These are phyloP conservation scores for Aureoboletus auriporus DNA, from an alignment of 768 basidiomycete genomes.

Conservation along the genomic window DNA sequence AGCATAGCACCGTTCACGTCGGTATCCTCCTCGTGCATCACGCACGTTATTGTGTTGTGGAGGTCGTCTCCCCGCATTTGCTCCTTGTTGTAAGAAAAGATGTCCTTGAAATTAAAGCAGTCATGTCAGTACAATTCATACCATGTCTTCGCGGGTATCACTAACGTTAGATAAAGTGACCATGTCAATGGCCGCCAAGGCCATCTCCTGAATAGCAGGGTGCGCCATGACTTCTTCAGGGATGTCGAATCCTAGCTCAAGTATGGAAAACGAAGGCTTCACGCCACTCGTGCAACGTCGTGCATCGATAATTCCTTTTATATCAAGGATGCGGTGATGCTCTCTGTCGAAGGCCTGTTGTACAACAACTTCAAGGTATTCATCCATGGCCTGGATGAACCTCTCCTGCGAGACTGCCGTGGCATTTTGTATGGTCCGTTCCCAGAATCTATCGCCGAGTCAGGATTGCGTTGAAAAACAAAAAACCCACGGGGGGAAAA, in stretches of 20 bases:
- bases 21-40: slow-evolving; percentile 39
- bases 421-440: slow-evolving; percentile 1
- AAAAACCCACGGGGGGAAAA: too few species aligned
- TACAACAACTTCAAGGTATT: slow-evolving; percentile 36
- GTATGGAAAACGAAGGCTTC: slow-evolving; percentile 36
- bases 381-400: slow-evolving; percentile 35
- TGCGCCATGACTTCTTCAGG: slow-evolving; percentile 41
- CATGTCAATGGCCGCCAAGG: slow-evolving; percentile 29
- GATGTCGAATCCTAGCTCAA: slow-evolving; percentile 33
- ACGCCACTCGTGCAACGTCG: slow-evolving; percentile 40
- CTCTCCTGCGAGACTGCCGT: slow-evolving; percentile 15
- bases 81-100: slow-evolving; percentile 31
- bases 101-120: slow-evolving; percentile 21
- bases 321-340: slow-evolving; percentile 28
- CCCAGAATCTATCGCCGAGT: slow-evolving; percentile 13
- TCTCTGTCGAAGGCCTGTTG: slow-evolving; percentile 39
- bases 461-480: background rate
- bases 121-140: background rate
- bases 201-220: slow-evolving; percentile 32
- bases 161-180: slow-evolving; percentile 34
- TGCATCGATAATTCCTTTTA: slow-evolving; percentile 39
- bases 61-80: slow-evolving; percentile 26
- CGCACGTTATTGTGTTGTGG: slow-evolving; percentile 45
- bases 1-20: slow-evolving; percentile 17
- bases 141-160: background rate